Base-by-base conservation (phyloP, 108 stramenopile genomes). In the Cyclotella baltica region DNA sequence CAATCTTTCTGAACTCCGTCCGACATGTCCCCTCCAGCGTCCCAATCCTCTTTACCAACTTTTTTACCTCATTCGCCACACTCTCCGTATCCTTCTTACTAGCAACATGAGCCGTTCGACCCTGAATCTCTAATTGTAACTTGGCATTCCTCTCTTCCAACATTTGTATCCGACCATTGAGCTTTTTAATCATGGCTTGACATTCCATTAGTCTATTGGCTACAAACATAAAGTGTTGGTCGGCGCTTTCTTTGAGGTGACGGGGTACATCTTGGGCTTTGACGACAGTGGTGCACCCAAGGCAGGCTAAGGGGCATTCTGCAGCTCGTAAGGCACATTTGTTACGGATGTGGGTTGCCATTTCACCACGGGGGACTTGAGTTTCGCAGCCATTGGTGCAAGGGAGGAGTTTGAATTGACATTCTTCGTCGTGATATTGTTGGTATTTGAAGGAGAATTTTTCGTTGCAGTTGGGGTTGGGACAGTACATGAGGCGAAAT, bases 351-450 rank as follows among this genome's bases (percentile, higher is more conserved):
- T 90, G 89, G 13, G 22, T 38, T 4, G 46, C 31, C 37, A 72
- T 68, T 43, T 85, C 51, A 62, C 77, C 61, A 4, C 77, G 67
- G 20, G 84, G 58, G 20, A 87, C 59, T 20, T 59, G 46, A 20
- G 65, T 73, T 15, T 86, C 89, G 55, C 89, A 90, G 23, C 77
- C 77, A 46, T 73, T 87, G 2, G 80, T 46, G 48, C 88, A 78
- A 0, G 69, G 65, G 15, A 80, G 18, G 3, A 64, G 28, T 63
- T 77, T 83, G 73, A 83, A 86, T 23, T 69, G 51, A 58, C 89
- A 90, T 48, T 70, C 53, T 15, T 62, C 52, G 50, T 85, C 84
- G 55, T 90, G 89, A 29, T 78, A 28, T 47, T 33, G 40, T 47
- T 73, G 33, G 72, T 88, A 78, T 28, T 67, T 76, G 58, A 74